Percentiles rank a stretch among this genome's conserved stretches.
These are phyloP conservation scores for Passiflora organensis DNA, from an alignment of 345 rosid genomes.

Conservation along the genomic window DNA sequence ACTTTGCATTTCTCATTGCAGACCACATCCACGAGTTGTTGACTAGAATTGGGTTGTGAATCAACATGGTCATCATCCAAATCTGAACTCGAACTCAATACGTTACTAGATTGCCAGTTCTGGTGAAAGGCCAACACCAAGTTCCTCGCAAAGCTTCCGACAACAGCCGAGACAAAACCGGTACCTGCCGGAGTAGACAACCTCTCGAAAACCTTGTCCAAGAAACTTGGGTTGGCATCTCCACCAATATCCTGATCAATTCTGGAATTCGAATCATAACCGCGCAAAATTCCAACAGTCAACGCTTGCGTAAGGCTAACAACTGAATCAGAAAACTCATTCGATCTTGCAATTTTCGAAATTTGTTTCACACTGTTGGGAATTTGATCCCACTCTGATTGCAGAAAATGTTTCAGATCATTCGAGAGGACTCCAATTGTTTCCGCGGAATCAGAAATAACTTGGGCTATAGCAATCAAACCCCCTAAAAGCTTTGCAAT, in stretches of 20 bases:
- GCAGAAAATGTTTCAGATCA: slow-evolving; percentile 50
- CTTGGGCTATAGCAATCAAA: slow-evolving; percentile 51
- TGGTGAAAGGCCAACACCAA: slow-evolving; percentile 44
- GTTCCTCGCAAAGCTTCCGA: slow-evolving; percentile 79
- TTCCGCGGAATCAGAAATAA: slow-evolving; percentile 55
- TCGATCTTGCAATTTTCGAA: slow-evolving; percentile 47
- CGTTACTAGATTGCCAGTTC: slow-evolving; percentile 5
- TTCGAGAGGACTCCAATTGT: slow-evolving; percentile 39
- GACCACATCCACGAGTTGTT: slow-evolving; percentile 41
- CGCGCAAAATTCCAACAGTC: slow-evolving; percentile 46
- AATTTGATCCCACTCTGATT: slow-evolving; percentile 61
- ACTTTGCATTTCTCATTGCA: slow-evolving; percentile 40
- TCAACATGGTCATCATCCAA: slow-evolving; percentile 3
- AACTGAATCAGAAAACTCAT: slow-evolving; percentile 48
- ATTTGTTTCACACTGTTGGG: slow-evolving; percentile 72
- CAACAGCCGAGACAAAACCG: slow-evolving; percentile 70
- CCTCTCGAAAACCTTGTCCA: slow-evolving; percentile 56
- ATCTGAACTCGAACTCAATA: slow-evolving; percentile 8
- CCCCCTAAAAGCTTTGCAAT: slow-evolving; percentile 44
- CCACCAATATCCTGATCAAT: slow-evolving; percentile 10
- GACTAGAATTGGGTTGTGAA: slow-evolving; percentile 10
- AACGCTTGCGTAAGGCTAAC: slow-evolving; percentile 44
- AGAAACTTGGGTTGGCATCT: slow-evolving; percentile 31
- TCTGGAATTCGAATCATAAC: slow-evolving; percentile 27
- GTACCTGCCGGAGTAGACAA: slow-evolving; percentile 56